These are phyloP conservation scores for Hypoxylon lienhwacheense DNA, from an alignment of 495 filamentous ascomycete genomes.

Conservation along the genomic window DNA sequence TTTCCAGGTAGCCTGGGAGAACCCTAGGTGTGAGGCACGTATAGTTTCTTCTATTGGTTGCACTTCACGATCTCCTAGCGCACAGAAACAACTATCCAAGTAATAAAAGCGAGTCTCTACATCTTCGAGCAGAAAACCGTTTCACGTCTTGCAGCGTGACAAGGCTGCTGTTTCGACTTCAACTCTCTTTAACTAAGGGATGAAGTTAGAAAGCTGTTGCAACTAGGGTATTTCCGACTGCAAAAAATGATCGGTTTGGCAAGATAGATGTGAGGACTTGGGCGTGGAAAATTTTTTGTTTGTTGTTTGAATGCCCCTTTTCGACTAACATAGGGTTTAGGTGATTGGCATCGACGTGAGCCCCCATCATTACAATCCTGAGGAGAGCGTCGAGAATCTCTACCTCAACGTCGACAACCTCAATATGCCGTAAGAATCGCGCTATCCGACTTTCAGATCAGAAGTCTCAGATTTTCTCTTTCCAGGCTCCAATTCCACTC, in stretches of 20 bases:
- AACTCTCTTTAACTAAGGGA: neutral
- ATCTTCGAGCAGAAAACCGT: conserved; percentile 1
- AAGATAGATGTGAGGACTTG: conserved; percentile 10
- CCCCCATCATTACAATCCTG: conserved; percentile 62
- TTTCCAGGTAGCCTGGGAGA: conserved; percentile 55
- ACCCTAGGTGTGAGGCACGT: conserved; percentile 75
- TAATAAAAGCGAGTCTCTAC: neutral
- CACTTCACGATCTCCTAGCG: conserved; percentile 3
- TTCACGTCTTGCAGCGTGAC: neutral
- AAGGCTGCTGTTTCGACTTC: neutral
- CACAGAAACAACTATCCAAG: neutral
- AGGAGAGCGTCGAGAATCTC: conserved; percentile 67
- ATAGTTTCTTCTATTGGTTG: conserved; percentile 20
- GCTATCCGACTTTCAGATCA: conserved; percentile 28
- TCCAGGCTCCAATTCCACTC: conserved; percentile 68
- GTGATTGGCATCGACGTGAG: conserved; percentile 81
- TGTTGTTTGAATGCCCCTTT: conserved; percentile 3
- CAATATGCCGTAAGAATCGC: conserved; percentile 60
- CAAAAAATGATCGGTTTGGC: conserved; percentile 8
- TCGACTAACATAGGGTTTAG: conserved; percentile 45
- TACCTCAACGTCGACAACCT: conserved; percentile 80
- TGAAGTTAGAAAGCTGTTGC: neutral
- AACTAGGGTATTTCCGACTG: conserved; percentile 2
- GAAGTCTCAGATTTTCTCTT: conserved; percentile 13
- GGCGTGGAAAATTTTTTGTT: conserved; percentile 4